These are phyloP conservation scores for Coemansia sp. DNA, from an alignment of 192 early-diverging fungal genomes.

Conservation along the genomic window DNA sequence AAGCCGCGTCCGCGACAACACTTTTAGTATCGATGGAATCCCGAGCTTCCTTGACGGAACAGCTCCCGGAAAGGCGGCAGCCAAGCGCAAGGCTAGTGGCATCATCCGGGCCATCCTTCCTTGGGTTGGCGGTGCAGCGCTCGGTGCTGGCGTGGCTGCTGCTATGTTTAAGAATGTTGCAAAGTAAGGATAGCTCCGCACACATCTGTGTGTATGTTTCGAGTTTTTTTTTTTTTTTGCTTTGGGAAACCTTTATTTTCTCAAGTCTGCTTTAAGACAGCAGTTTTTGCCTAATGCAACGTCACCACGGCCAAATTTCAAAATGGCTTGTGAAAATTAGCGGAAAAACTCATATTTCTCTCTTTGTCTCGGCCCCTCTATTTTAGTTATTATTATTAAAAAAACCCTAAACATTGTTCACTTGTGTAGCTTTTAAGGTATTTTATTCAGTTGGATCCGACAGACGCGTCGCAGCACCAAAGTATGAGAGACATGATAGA, in stretches of 20 bases:
- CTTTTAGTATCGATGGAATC: constrained; percentile 62
- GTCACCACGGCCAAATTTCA: too few species aligned
- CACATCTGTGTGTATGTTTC: too few species aligned
- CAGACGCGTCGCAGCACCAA: background rate
- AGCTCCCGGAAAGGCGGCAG: background rate
- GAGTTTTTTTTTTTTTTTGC: background rate
- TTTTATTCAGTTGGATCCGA: background rate
- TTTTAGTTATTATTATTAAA: background rate
- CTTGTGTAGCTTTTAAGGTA: too few species aligned
- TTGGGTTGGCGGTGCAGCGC: constrained; percentile 39
- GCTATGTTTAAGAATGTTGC: constrained; percentile 4
- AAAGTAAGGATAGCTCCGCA: background rate
- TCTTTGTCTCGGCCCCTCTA: background rate
- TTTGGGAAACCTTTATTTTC: too few species aligned
- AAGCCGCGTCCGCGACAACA: constrained; percentile 54
- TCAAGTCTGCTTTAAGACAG: too few species aligned
- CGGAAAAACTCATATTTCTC: background rate
- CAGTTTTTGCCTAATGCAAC: too few species aligned
- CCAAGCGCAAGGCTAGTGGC: constrained; percentile 1
- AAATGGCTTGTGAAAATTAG: too few species aligned
- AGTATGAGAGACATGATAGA: background rate
- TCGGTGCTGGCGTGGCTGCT: constrained; percentile 29
- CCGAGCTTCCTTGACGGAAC: constrained; percentile 53
- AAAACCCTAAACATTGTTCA: too few species aligned
- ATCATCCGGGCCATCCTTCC: constrained; percentile 15